Conservation (phyloP, 345 rosid species). For the Barbarea vulgaris region DNA sequence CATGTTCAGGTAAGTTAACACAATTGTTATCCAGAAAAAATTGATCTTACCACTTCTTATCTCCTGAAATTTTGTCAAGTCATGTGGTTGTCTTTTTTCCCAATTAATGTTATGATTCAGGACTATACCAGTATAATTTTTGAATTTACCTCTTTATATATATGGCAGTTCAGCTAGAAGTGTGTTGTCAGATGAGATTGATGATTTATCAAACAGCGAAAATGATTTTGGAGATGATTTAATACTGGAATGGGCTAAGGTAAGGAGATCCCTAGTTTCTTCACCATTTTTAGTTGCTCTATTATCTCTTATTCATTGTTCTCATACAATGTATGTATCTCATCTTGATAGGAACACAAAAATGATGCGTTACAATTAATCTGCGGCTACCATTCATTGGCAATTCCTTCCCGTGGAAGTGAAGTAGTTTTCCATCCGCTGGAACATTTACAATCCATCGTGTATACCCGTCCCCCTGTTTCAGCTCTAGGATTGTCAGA, state of each 20-base stretch:
- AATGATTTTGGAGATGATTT: constrained; percentile 67
- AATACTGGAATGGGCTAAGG: constrained; percentile 94
- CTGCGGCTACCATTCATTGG: constrained; percentile 79
- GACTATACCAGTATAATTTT: constrained; percentile 32
- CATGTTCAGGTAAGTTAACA: constrained; percentile 64
- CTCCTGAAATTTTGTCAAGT: background rate
- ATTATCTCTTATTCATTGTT: constrained; percentile 21
- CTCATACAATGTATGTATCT: constrained; percentile 25
- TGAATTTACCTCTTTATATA: constrained; percentile 49
- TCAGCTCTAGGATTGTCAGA: constrained; percentile 61
- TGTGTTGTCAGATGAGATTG: constrained; percentile 69
- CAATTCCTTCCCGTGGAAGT: constrained; percentile 70
- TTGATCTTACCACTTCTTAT: constrained; percentile 7
- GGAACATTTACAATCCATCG: constrained; percentile 86
- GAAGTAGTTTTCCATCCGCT: constrained; percentile 77
- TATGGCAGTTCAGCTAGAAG: constrained; percentile 97
- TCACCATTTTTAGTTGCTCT: constrained; percentile 13
- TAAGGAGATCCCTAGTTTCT: constrained; percentile 45
- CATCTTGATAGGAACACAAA: constrained; percentile 67
- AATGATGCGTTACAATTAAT: constrained; percentile 78
- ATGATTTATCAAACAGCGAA: constrained; percentile 57
- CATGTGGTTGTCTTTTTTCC: background rate
- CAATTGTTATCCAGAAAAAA: constrained; percentile 3
- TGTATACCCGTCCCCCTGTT: constrained; percentile 64
- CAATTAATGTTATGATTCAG: constrained; percentile 22